These are phyloP conservation scores for Fragilaria radians DNA, from an alignment of 108 stramenopile species.

Conservation along the genomic window DNA sequence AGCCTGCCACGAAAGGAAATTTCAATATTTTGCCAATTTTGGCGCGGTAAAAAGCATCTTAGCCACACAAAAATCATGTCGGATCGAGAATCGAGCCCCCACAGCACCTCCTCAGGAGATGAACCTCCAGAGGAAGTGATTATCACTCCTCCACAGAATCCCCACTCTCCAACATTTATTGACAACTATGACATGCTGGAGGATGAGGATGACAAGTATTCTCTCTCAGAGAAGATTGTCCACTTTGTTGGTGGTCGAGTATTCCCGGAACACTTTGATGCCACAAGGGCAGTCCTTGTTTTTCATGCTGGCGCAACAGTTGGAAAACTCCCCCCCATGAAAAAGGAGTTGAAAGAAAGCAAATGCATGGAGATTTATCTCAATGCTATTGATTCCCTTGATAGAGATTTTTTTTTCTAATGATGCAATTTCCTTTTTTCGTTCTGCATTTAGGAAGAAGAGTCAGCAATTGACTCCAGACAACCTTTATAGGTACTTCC, in stretches of 20 bases:
- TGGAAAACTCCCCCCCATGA: neutral
- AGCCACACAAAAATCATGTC: too few relatives aligned
- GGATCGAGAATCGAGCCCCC: too few relatives aligned
- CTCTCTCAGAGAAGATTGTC: neutral
- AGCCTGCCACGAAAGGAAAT: too few relatives aligned
- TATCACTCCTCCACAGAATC: too few relatives aligned
- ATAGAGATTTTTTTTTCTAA: neutral
- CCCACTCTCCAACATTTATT: too few relatives aligned
- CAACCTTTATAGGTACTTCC: neutral
- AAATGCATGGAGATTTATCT: neutral
- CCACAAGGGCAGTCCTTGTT: neutral
- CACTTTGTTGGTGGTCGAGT: neutral
- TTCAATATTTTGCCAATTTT: too few relatives aligned
- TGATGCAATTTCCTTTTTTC: neutral
- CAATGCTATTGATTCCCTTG: neutral
- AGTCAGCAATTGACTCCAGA: neutral
- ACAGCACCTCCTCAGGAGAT: too few relatives aligned
- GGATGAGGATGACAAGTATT: neutral
- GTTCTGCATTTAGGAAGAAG: neutral
- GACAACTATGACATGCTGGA: constrained; percentile 1
- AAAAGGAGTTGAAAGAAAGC: neutral
- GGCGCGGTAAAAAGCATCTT: too few relatives aligned
- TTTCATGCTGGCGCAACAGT: neutral
- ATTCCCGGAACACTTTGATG: neutral
- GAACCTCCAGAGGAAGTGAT: too few relatives aligned